Percentiles rank a stretch among this genome's conserved stretches.
phyloP scores from a whole-genome alignment of 768 basidiomycete species.

The Lactarius evosmus region DNA sequence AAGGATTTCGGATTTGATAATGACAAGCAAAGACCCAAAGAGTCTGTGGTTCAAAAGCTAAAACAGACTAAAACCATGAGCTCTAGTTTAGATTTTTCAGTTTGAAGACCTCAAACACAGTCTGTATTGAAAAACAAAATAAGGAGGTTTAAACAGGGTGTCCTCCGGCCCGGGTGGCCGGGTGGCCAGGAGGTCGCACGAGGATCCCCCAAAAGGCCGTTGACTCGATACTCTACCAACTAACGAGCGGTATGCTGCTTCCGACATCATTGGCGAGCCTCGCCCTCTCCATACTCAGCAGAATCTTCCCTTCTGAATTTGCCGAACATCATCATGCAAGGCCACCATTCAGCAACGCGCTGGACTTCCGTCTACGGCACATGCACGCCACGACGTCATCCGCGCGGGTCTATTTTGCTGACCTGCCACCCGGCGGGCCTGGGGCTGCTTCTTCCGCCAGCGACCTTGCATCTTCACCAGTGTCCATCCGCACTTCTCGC shows the following conservation, averaged over 20 bases:
- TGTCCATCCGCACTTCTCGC: conserved; percentile 41
- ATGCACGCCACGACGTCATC: conserved; percentile 53
- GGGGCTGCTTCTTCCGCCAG: conserved; percentile 29
- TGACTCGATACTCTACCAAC: neutral
- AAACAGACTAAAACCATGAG: neutral
- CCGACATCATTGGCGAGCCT: conserved; percentile 18
- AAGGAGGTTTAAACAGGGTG: too few species aligned
- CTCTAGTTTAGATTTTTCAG: neutral
- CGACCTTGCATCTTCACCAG: conserved; percentile 32
- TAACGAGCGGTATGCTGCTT: conserved; percentile 14
- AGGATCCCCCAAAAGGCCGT: neutral
- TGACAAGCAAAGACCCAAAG: neutral
- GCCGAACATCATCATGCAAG: conserved; percentile 9
- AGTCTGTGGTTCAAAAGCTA: neutral
- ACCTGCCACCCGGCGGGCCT: conserved; percentile 37
- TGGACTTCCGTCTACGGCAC: conserved; percentile 66
- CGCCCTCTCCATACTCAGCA: conserved; percentile 16
- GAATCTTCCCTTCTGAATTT: conserved; percentile 1
- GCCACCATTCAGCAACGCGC: conserved; percentile 4
- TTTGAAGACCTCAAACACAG: too few species aligned
- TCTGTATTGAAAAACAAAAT: too few species aligned
- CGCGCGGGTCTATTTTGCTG: conserved; percentile 57
- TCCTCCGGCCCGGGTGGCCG: neutral
- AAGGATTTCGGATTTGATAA: neutral
- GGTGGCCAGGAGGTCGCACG: neutral